Evolutionary conservation across 2,329 filamentous ascomycete species (phyloP).

Genomic region (Aspergillus nomiae): DNA sequence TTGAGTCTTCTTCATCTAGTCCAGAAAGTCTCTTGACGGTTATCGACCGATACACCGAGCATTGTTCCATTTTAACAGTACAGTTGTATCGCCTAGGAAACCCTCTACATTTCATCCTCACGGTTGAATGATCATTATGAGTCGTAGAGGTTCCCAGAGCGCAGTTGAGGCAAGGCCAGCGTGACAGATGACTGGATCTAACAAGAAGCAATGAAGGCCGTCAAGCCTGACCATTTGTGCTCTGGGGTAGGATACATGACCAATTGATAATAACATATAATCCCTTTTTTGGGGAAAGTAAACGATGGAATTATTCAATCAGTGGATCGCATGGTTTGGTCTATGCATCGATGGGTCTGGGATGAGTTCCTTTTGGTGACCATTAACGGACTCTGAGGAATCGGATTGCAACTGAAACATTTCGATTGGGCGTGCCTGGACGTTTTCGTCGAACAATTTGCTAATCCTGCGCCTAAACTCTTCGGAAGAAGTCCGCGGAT

Average conservation of each 20-base stretch:
- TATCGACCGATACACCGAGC: neutral
- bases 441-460: constrained; percentile 35
- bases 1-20: neutral
- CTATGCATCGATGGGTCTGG: neutral
- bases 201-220: neutral
- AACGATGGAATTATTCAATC: neutral
- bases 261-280: neutral
- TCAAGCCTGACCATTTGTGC: neutral
- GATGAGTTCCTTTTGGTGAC: neutral
- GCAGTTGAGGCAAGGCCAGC: neutral
- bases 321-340: neutral
- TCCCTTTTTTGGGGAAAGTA: neutral
- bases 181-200: neutral
- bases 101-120: neutral
- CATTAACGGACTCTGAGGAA: constrained; percentile 13
- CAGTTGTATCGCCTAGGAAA: neutral
- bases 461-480: constrained; percentile 36
- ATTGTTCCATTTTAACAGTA: neutral
- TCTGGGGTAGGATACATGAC: neutral
- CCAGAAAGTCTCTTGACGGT: neutral
- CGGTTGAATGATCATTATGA: neutral
- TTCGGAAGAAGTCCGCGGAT: constrained; percentile 32
- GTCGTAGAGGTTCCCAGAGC: neutral
- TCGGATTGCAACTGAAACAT: constrained; percentile 26
- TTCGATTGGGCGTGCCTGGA: constrained; percentile 26